Conservation (phyloP, 306 rosid species). For the Benincasa hispida region DNA sequence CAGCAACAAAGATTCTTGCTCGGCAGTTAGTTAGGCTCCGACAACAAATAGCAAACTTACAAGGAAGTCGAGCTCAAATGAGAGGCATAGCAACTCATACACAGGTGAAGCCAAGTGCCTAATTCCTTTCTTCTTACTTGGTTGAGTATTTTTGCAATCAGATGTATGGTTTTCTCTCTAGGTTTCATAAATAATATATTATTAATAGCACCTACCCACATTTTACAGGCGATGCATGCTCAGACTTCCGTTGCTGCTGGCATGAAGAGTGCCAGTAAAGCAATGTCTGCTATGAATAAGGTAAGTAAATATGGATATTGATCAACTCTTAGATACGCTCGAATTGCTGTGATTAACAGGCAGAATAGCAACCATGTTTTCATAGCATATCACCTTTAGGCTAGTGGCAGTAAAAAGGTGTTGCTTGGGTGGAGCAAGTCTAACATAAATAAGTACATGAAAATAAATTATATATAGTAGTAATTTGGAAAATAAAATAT, state of each 20-base stretch:
- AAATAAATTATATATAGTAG: neutral
- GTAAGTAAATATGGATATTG: slow-evolving; percentile 17
- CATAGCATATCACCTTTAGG: neutral
- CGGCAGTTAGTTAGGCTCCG: slow-evolving; percentile 89
- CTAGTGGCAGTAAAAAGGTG: neutral
- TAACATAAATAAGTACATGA: neutral
- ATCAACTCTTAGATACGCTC: neutral
- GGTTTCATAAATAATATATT: neutral
- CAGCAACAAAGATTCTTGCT: slow-evolving; percentile 83
- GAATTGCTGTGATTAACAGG: neutral
- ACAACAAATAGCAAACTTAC: slow-evolving; percentile 92
- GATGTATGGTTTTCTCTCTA: neutral
- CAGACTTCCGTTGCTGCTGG: slow-evolving; percentile 94
- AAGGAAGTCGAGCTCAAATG: slow-evolving; percentile 99
- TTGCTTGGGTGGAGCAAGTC: neutral
- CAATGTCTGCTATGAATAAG: slow-evolving; percentile 89
- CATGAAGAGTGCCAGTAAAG: slow-evolving; percentile 81
- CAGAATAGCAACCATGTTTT: neutral
- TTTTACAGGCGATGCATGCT: slow-evolving; percentile 81
- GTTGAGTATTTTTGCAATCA: neutral
- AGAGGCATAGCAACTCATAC: slow-evolving; percentile 99
- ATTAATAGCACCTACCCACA: slow-evolving; percentile 11
- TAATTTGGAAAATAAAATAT: neutral
- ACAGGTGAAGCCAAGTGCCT: slow-evolving; percentile 39
- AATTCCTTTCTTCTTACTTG: neutral